These are phyloP conservation scores for Wickerhamiella allomyrinae DNA, from an alignment of 805 yeast genomes.

Conservation along the genomic window DNA sequence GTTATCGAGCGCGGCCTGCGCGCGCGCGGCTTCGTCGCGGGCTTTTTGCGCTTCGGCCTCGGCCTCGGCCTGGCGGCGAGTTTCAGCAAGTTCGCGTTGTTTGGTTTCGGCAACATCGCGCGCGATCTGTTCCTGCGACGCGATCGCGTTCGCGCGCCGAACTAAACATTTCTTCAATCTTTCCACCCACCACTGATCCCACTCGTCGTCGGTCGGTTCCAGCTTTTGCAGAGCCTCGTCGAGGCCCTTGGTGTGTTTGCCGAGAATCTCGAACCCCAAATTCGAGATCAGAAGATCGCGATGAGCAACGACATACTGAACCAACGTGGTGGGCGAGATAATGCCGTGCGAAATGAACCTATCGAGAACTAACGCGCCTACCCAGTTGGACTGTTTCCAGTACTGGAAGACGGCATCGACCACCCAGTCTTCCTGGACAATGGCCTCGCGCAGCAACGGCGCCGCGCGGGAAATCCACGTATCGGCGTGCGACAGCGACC, in stretches of 20 bases:
- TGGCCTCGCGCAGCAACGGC: slow-evolving; percentile 24
- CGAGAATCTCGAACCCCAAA: slow-evolving; percentile 21
- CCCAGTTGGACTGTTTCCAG: slow-evolving; percentile 54
- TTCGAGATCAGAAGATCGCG: slow-evolving; percentile 13
- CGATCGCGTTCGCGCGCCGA: slow-evolving; percentile 5
- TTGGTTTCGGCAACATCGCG: neutral
- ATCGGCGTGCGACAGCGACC: slow-evolving; percentile 70
- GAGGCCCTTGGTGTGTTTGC: slow-evolving; percentile 2
- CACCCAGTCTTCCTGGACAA: slow-evolving; percentile 26
- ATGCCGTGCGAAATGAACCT: slow-evolving; percentile 35
- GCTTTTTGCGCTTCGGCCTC: neutral
- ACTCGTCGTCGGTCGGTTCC: slow-evolving; percentile 4
- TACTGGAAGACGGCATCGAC: slow-evolving; percentile 43
- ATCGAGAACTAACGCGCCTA: slow-evolving; percentile 46
- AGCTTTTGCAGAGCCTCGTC: slow-evolving; percentile 7
- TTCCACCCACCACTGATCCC: slow-evolving; percentile 16
- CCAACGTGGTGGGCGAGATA: slow-evolving; percentile 29
- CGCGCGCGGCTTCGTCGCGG: neutral
- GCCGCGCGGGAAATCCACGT: slow-evolving; percentile 35
- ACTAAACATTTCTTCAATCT: slow-evolving; percentile 10
- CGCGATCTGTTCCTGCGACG: neutral
- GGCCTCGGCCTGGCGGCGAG: neutral
- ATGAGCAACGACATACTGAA: slow-evolving; percentile 31
- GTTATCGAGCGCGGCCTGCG: neutral
- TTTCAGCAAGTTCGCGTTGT: neutral